Conservation (phyloP, 1,284 basidiomycete species). For the Ganoderma meredithae region DNA sequence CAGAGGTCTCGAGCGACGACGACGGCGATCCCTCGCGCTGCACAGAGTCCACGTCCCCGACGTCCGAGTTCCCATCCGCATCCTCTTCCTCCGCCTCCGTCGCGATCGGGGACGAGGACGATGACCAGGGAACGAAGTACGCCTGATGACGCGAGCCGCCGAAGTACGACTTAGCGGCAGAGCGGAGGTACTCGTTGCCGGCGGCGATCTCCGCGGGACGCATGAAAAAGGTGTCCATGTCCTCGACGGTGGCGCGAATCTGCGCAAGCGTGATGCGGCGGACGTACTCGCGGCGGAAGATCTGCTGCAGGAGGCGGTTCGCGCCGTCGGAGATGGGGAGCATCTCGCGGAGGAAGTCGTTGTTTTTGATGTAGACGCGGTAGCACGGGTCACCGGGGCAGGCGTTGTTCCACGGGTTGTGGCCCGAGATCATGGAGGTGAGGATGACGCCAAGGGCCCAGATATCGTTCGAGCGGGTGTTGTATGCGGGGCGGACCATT, state of each 20-base stretch:
- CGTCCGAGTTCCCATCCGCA: background rate
- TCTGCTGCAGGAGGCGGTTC: slow-evolving; percentile 63
- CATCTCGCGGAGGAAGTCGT: slow-evolving; percentile 71
- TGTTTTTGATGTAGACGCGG: slow-evolving; percentile 50
- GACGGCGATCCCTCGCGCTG: slow-evolving; percentile 11
- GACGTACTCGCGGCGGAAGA: slow-evolving; percentile 62
- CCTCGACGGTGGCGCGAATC: slow-evolving; percentile 51
- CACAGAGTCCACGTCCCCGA: background rate
- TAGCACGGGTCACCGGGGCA: slow-evolving; percentile 79
- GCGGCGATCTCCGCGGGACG: slow-evolving; percentile 29
- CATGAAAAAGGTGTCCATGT: slow-evolving; percentile 39
- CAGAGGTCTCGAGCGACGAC: slow-evolving; percentile 21
- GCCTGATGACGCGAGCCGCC: slow-evolving; percentile 15
- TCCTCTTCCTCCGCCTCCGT: background rate
- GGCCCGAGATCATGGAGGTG: slow-evolving; percentile 85
- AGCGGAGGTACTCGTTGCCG: slow-evolving; percentile 28
- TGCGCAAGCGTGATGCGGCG: slow-evolving; percentile 63
- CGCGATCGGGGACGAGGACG: background rate
- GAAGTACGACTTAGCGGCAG: slow-evolving; percentile 33
- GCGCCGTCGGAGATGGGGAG: slow-evolving; percentile 77
- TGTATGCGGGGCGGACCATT: slow-evolving; percentile 28
- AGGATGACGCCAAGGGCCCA: slow-evolving; percentile 43
- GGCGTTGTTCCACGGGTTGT: slow-evolving; percentile 90
- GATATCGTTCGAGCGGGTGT: slow-evolving; percentile 39
- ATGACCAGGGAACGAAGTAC: slow-evolving; percentile 16